These are phyloP conservation scores for Acanthamoeba healyi DNA, from an alignment of 208 protist genomes.

Conservation along the genomic window DNA sequence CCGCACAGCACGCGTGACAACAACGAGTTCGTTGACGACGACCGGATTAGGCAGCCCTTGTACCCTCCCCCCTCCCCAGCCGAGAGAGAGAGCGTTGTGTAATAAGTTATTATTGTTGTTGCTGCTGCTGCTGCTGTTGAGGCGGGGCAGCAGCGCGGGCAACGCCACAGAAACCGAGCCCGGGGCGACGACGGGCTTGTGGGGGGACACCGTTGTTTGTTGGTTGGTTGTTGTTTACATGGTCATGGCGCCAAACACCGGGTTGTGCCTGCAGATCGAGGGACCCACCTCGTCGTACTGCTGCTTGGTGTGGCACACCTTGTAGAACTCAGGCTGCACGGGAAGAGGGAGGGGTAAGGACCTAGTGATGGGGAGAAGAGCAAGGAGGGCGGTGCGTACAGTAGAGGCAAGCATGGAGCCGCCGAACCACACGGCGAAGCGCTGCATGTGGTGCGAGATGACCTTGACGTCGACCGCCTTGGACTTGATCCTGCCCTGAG, in stretches of 20 bases:
- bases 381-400: constrained; percentile 78
- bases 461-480: constrained; percentile 96
- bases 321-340: constrained; percentile 92
- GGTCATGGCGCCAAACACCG: constrained; percentile 91
- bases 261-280: constrained; percentile 94
- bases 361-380: not conserved
- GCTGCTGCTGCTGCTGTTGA: too few relatives aligned
- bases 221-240: too few relatives aligned
- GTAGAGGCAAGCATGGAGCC: constrained; percentile 95
- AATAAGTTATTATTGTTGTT: too few relatives aligned
- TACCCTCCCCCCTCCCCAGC: too few relatives aligned
- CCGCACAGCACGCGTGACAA: too few relatives aligned
- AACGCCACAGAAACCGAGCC: too few relatives aligned
- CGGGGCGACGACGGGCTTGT: too few relatives aligned
- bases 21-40: too few relatives aligned
- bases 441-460: constrained; percentile 92
- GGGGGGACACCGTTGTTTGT: too few relatives aligned
- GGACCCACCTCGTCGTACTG: constrained; percentile 98
- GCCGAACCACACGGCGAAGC: constrained; percentile 97
- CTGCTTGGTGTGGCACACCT: constrained; percentile 94
- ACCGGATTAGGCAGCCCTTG: too few relatives aligned
- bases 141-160: too few relatives aligned
- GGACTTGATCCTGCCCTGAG: constrained; percentile 85
- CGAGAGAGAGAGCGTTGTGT: too few relatives aligned
- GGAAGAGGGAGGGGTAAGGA: constrained; percentile 26